Conservation (phyloP, 805 yeast genomes). For the Henningerozyma blattae region DNA sequence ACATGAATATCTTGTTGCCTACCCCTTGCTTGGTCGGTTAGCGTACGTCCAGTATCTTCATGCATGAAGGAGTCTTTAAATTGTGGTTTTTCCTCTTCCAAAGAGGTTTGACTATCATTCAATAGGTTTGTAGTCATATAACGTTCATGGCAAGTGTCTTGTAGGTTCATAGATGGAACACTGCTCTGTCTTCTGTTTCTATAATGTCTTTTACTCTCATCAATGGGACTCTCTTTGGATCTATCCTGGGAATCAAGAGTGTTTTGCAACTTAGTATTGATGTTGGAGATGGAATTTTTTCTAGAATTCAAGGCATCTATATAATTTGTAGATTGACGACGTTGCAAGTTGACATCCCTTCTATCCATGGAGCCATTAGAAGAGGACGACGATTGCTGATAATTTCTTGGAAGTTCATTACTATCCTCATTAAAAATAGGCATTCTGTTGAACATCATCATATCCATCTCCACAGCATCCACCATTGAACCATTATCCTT, state of each 20-base stretch:
- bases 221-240: background rate
- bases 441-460: too few species aligned
- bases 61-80: background rate
- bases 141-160: slow-evolving; percentile 3
- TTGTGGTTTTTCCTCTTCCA: background rate
- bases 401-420: too few species aligned
- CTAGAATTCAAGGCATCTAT: slow-evolving; percentile 8
- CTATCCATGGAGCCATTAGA: background rate
- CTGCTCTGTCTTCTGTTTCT: background rate
- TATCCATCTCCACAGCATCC: too few species aligned
- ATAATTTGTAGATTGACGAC: slow-evolving; percentile 12
- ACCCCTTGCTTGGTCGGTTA: slow-evolving; percentile 1
- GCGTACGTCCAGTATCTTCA: background rate
- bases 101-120: background rate
- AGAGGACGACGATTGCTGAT: background rate
- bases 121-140: slow-evolving; percentile 2
- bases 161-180: background rate
- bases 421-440: too few species aligned
- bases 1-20: background rate
- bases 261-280: slow-evolving; percentile 2
- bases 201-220: slow-evolving; percentile 1
- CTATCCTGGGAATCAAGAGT: too few species aligned
- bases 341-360: slow-evolving; percentile 1
- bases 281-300: slow-evolving; percentile 1
- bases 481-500: background rate